Conservation (phyloP, 2,329 filamentous ascomycete genomes). For the Chalaropsis thielavioides region DNA sequence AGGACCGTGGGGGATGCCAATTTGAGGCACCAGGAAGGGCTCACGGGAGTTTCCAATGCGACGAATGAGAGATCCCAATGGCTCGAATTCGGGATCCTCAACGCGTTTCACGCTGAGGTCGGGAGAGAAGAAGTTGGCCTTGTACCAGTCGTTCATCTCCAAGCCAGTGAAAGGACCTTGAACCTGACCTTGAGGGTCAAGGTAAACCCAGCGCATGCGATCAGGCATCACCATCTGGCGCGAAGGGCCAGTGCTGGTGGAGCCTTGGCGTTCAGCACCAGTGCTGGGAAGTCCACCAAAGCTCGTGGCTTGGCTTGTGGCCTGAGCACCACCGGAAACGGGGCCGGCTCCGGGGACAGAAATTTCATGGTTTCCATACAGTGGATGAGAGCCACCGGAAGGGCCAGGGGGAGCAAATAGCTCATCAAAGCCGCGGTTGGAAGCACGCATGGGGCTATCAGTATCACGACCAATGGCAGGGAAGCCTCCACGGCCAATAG, state of each 20-base stretch:
- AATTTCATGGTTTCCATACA: constrained; percentile 18
- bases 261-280: constrained; percentile 29
- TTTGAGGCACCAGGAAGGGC: constrained; percentile 93
- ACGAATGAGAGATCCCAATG: constrained; percentile 81
- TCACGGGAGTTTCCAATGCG: constrained; percentile 95
- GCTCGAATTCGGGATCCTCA: constrained; percentile 88
- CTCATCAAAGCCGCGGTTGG: constrained; percentile 42
- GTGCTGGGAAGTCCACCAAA: constrained; percentile 17
- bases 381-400: constrained; percentile 24
- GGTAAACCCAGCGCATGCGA: constrained; percentile 96
- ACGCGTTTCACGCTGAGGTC: constrained; percentile 90
- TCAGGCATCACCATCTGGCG: constrained; percentile 98
- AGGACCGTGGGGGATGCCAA: constrained; percentile 81
- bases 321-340: not conserved
- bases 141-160: constrained; percentile 99
- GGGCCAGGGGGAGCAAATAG: constrained; percentile 29
- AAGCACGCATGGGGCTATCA: constrained; percentile 43
- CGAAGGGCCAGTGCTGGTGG: constrained; percentile 45
- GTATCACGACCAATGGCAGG: constrained; percentile 39
- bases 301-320: not conserved
- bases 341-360: constrained; percentile 20
- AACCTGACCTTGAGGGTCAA: constrained; percentile 80
- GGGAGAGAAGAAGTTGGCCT: constrained; percentile 91
- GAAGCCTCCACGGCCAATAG: constrained; percentile 50
- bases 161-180: constrained; percentile 92